Evolutionary conservation across 2,329 filamentous ascomycete genomes (phyloP).

Genomic region (Conoideocrella luteorostrata): DNA sequence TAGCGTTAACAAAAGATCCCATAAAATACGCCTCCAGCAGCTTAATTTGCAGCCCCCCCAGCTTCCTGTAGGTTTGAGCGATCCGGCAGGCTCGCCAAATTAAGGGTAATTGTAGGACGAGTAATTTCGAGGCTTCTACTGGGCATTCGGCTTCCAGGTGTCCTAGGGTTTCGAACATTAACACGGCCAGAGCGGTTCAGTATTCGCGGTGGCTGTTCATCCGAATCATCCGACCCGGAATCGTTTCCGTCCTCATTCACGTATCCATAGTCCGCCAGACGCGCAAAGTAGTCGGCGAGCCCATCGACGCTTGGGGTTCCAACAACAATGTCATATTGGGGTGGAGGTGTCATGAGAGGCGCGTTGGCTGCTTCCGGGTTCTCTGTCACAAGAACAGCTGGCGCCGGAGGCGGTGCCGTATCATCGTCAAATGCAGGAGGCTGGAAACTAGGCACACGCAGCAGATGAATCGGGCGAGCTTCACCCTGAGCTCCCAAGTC

Average conservation of each 20-base stretch:
- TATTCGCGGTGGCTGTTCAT: slow-evolving; percentile 39
- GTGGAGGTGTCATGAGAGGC: slow-evolving; percentile 67
- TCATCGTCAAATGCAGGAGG: slow-evolving; percentile 84
- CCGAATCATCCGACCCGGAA: slow-evolving; percentile 31
- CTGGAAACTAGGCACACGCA: slow-evolving; percentile 79
- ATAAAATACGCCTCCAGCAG: too few species aligned
- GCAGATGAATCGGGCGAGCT: slow-evolving; percentile 72
- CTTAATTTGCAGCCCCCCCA: too few species aligned
- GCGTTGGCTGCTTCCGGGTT: slow-evolving; percentile 11
- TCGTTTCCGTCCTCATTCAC: slow-evolving; percentile 29
- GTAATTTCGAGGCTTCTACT: slow-evolving; percentile 52
- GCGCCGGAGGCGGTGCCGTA: slow-evolving; percentile 29
- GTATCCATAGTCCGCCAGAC: slow-evolving; percentile 65
- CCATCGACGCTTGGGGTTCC: slow-evolving; percentile 61
- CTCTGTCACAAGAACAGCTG: slow-evolving; percentile 20
- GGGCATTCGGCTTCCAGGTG: slow-evolving; percentile 46
- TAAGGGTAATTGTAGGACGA: slow-evolving; percentile 24
- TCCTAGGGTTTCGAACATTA: slow-evolving; percentile 51
- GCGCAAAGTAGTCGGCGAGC: slow-evolving; percentile 80
- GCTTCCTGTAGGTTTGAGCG: background rate
- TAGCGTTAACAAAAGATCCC: too few species aligned
- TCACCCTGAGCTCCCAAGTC: slow-evolving; percentile 16
- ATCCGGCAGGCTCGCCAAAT: background rate
- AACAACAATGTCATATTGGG: slow-evolving; percentile 74
- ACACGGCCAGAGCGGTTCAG: slow-evolving; percentile 47